Base-by-base conservation (phyloP, 441 rosid genomes). In the Bruguiera hainesii region DNA sequence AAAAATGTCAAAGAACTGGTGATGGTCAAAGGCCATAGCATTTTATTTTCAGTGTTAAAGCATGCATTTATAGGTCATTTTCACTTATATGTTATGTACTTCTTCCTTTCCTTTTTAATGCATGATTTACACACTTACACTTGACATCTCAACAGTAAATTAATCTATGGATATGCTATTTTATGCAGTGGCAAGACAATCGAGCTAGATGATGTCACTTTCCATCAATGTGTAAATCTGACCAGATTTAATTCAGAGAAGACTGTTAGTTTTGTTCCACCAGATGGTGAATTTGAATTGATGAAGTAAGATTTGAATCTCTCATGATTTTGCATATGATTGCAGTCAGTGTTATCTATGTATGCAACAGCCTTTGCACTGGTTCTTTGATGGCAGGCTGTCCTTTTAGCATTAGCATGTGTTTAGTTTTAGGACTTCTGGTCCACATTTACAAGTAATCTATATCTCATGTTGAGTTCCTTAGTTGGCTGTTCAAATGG, bases 281-380 rank as follows among this genome's bases (percentile, higher is more conserved):
- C 99, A 8, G 99, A 96, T 83, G 99, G 99, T 72, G 99, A 96
- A 86, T 96, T 90, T 80, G 99, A 96, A 76, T 84, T 96, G 71
- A 96, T 96, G 98, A 96, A 96, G 98, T 96, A 88, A 88, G 99
- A 65, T 46, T 30, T 39, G 28, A 20, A 66, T 64, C 31, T 60
- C 31, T 53, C 39, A 1, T 35, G n/a, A 39, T 63, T 56, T 68
- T 30, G 23, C 30, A 48, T 29, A 30, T 56, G 25, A 16, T 65
- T 23, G 21, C 35, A 58, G 42, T 57, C 66, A 7, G 16, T 29
- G 26, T 39, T 60, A 33, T 30, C 5, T n/a, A 42, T 50, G 19
- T 18, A 4, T 51, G 63, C 23, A 35, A 18, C 26, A 20, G 3
- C 18, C 18, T 23, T 33, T 26, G 31, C 25, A 16, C n/a, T 18